These are phyloP conservation scores for Ceratocystis lukuohia DNA, from an alignment of 2,329 filamentous ascomycete genomes.

Conservation along the genomic window DNA sequence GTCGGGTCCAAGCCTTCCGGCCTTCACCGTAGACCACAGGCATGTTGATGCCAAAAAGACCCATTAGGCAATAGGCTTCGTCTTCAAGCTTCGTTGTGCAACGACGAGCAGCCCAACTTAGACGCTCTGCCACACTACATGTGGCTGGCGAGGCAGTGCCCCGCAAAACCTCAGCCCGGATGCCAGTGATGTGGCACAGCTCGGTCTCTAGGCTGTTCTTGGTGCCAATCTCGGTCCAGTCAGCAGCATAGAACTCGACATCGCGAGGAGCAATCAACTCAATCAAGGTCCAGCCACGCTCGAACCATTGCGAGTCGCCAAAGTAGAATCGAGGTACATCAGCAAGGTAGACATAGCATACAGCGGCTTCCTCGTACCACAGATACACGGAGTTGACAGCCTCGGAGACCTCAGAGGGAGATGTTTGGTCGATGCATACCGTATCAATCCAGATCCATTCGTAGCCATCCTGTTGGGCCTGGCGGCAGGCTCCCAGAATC, in stretches of 20 bases:
- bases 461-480: constrained; percentile 22
- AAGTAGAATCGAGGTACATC: constrained; percentile 21
- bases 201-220: constrained; percentile 21
- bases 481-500: constrained; percentile 21
- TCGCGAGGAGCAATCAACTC: constrained; percentile 25
- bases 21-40: constrained; percentile 25
- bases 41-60: constrained; percentile 25
- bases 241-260: constrained; percentile 24
- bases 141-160: constrained; percentile 6
- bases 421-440: constrained; percentile 25
- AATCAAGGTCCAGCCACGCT: constrained; percentile 25
- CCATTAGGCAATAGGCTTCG: constrained; percentile 25
- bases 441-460: constrained; percentile 25
- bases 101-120: constrained; percentile 24
- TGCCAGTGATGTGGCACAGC: constrained; percentile 22
- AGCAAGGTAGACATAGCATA: constrained; percentile 24
- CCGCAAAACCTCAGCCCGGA: constrained; percentile 21
- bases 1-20: constrained; percentile 25
- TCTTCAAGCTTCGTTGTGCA: constrained; percentile 24
- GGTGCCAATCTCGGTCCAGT: constrained; percentile 24
- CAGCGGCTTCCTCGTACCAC: constrained; percentile 23
- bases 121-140: constrained; percentile 21
- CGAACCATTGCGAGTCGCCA: constrained; percentile 23
- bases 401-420: constrained; percentile 23
- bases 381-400: constrained; percentile 24